Evolutionary conservation across 139 green algal genomes (phyloP).

Genomic region (Marvania coccoides): DNA sequence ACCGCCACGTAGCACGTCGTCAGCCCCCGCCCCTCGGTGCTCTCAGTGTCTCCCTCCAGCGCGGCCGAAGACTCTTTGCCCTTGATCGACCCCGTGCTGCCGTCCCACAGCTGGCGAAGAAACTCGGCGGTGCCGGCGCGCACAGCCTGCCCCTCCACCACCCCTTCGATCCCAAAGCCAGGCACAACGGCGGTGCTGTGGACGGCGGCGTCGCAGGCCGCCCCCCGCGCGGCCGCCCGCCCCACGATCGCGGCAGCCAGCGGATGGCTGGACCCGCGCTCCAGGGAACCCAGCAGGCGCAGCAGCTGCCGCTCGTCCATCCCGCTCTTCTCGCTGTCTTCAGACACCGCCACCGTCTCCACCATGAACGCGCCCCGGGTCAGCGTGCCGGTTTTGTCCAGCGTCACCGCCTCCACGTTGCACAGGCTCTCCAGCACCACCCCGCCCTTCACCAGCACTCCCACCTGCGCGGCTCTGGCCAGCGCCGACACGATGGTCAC

Average conservation of each 20-base stretch:
- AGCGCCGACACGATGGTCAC: conserved; percentile 46
- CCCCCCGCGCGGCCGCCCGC: conserved; percentile 8
- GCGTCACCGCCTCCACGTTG: conserved; percentile 32
- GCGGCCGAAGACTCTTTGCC: not conserved
- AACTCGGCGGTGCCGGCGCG: conserved; percentile 6
- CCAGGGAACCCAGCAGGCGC: conserved; percentile 23
- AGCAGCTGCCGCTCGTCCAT: conserved; percentile 1
- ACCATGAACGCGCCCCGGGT: conserved; percentile 55
- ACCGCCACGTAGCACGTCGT: conserved; percentile 20
- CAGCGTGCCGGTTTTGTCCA: conserved; percentile 84
- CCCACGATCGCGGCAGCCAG: conserved; percentile 41
- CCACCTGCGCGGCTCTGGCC: conserved; percentile 35
- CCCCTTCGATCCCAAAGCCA: conserved; percentile 3
- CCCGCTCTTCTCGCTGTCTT: not conserved
- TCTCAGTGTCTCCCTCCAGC: not conserved
- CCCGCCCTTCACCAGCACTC: conserved; percentile 73
- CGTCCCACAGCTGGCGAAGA: not conserved
- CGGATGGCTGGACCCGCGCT: conserved; percentile 40
- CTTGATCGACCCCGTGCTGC: not conserved
- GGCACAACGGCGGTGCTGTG: not conserved
- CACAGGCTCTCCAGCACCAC: conserved; percentile 60
- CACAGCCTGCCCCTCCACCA: conserved; percentile 6
- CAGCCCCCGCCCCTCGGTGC: not conserved
- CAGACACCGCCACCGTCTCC: not conserved
- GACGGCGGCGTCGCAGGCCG: not conserved